Evolutionary conservation across 495 filamentous ascomycete species (phyloP).

Genomic region (Poronia punctata): DNA sequence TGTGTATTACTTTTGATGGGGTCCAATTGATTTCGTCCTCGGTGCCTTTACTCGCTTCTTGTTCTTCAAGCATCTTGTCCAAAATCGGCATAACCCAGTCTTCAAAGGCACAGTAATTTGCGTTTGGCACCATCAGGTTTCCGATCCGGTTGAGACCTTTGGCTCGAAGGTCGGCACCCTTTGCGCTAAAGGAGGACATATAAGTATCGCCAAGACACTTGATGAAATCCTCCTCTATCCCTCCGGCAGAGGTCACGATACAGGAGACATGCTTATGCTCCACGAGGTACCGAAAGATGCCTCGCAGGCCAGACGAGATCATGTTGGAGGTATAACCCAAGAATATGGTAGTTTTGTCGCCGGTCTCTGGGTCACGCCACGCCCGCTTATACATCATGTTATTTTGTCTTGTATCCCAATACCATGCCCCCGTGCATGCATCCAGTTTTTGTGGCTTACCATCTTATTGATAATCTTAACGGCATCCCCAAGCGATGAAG

Average conservation of each 20-base stretch:
- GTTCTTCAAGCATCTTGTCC: constrained; percentile 85
- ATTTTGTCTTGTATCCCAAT: constrained; percentile 1
- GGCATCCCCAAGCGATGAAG: constrained; percentile 75
- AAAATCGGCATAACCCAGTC: constrained; percentile 95
- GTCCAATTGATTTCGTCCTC: constrained; percentile 81
- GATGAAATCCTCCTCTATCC: constrained; percentile 95
- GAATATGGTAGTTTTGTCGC: constrained; percentile 79
- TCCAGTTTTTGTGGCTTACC: constrained; percentile 44
- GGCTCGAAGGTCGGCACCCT: constrained; percentile 65
- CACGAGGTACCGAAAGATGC: constrained; percentile 85
- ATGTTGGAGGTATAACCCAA: constrained; percentile 95
- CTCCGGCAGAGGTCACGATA: constrained; percentile 94
- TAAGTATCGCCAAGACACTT: constrained; percentile 95
- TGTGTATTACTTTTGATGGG: constrained; percentile 75
- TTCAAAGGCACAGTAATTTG: constrained; percentile 93
- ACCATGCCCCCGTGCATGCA: background rate
- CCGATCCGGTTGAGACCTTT: constrained; percentile 93
- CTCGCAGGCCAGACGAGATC: constrained; percentile 88
- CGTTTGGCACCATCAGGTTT: constrained; percentile 92
- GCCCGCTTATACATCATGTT: constrained; percentile 46
- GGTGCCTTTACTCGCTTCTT: constrained; percentile 64
- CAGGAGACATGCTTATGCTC: constrained; percentile 84
- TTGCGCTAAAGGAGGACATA: constrained; percentile 71
- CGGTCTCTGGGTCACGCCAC: constrained; percentile 67
- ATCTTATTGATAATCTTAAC: constrained; percentile 89